Percentiles rank a stretch among this genome's conserved stretches.
Conservation (phyloP, 1,139 yeast species). For the Kurtzmaniella quercitrusa region DNA sequence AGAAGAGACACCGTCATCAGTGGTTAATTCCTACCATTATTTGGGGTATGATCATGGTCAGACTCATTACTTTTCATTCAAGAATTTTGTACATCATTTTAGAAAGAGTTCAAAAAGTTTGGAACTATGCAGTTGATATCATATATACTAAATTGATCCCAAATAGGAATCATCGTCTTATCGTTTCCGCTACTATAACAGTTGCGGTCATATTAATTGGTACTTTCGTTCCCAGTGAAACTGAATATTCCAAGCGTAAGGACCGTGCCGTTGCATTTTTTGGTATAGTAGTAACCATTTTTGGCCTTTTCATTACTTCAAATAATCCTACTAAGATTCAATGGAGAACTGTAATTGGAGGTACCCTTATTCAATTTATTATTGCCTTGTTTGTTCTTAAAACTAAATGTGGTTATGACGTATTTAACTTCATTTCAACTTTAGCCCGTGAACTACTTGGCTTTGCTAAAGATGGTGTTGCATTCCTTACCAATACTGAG, state of each 20-base stretch:
- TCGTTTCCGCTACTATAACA: constrained; percentile 43
- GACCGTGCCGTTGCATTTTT: constrained; percentile 62
- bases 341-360: constrained; percentile 64
- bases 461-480: constrained; percentile 62
- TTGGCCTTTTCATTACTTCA: constrained; percentile 45
- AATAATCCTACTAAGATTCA: constrained; percentile 42
- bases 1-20: constrained; percentile 45
- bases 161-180: constrained; percentile 34
- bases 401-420: constrained; percentile 58
- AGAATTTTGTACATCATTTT: constrained; percentile 34
- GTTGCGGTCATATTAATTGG: constrained; percentile 49
- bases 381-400: constrained; percentile 60
- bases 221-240: constrained; percentile 53
- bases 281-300: constrained; percentile 50
- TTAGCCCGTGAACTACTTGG: constrained; percentile 58
- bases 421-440: constrained; percentile 58
- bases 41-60: constrained; percentile 50
- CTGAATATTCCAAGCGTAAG: constrained; percentile 41
- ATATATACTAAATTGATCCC: constrained; percentile 35
- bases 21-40: constrained; percentile 65
- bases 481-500: constrained; percentile 47
- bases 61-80: constrained; percentile 53
- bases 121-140: constrained; percentile 39
- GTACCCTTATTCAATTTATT: constrained; percentile 59
- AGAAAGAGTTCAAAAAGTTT: constrained; percentile 23